Conservation (phyloP, 2,329 filamentous ascomycete species). For the Coniochaeta sp. region DNA sequence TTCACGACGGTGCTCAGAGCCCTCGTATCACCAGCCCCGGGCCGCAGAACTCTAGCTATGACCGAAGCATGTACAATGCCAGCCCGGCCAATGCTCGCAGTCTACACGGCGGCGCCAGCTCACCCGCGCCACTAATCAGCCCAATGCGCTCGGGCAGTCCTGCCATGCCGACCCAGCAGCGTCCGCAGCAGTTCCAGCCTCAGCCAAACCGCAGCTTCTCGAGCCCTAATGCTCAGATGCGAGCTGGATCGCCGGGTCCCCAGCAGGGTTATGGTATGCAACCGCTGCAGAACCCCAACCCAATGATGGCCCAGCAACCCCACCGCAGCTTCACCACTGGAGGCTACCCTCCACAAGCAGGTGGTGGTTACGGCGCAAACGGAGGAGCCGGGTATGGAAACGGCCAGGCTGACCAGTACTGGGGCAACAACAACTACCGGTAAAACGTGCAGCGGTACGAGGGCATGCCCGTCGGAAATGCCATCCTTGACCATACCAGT, state of each 20-base stretch:
- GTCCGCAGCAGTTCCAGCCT: constrained; percentile 9
- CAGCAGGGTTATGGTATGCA: constrained; percentile 11
- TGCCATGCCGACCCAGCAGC: constrained; percentile 6
- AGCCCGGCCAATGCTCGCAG: neutral
- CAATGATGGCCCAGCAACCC: constrained; percentile 12
- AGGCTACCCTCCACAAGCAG: constrained; percentile 6
- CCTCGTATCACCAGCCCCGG: constrained; percentile 13
- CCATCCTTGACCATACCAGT: neutral
- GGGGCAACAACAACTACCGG: constrained; percentile 7
- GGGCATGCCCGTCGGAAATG: neutral
- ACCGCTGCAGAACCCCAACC: constrained; percentile 16
- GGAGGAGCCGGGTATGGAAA: constrained; percentile 1
- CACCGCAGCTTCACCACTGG: constrained; percentile 15
- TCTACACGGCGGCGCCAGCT: neutral
- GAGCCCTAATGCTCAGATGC: constrained; percentile 16
- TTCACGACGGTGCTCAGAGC: constrained; percentile 15
- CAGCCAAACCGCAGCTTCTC: constrained; percentile 18
- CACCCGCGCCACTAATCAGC: constrained; percentile 6
- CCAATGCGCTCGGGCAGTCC: constrained; percentile 3
- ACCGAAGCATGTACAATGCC: constrained; percentile 2
- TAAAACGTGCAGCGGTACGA: neutral
- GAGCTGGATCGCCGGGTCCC: constrained; percentile 18
- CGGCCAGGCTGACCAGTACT: constrained; percentile 5
- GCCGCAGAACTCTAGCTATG: neutral
- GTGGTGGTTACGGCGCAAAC: neutral